Evolutionary conservation across 108 stramenopile genomes (phyloP), one percentile per base, ranked within the genome.

Genomic region (Cyclotella kingstonii): DNA sequence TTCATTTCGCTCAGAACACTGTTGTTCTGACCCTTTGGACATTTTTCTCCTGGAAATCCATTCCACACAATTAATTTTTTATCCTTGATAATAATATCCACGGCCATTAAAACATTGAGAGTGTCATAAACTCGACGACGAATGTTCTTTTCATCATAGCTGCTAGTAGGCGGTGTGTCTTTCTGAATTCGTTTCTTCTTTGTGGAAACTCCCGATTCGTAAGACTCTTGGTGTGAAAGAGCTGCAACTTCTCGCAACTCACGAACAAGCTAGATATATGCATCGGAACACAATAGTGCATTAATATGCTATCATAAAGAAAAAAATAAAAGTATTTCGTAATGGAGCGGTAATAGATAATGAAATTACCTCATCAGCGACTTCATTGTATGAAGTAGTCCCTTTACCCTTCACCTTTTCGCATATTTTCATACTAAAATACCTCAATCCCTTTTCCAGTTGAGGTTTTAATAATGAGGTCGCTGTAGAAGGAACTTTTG

Each of bases 121-220:
- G 94, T 95, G 70, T 97, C 96, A 52, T 96, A 97, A n/a, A 96
- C 94, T 26, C 96, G 84, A 14, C 96, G 80, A 45, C 96, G 87
- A 21, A 95, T 87, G 59, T 90, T 92, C 79, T 92, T 92, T 62
- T 92, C 89, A 45, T 90, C 87, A 48, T 83, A 90, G 39, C 81
- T 86, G 33, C 63, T 43, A 80, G 74, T 25, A 57, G 56, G 61
- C 55, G 44, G 30, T 28, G 28, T 60, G 64, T 69, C n/a, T n/a
- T n/a, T n/a, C n/a, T n/a, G n/a, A n/a, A n/a, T 62, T 10, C 50
- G 71, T 5, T 71, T 55, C 26, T 46, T 56, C 10, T 54, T 65
- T 52, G 40, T 52, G 18, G 55, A n/a, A 69, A 27, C 33, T 26
- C 12, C 22, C 17, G 31, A 46, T 18, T 80, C 55, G 19, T 54